phyloP scores from a whole-genome alignment of 257 asterid genomes.

The Nicotiana benthamiana region DNA sequence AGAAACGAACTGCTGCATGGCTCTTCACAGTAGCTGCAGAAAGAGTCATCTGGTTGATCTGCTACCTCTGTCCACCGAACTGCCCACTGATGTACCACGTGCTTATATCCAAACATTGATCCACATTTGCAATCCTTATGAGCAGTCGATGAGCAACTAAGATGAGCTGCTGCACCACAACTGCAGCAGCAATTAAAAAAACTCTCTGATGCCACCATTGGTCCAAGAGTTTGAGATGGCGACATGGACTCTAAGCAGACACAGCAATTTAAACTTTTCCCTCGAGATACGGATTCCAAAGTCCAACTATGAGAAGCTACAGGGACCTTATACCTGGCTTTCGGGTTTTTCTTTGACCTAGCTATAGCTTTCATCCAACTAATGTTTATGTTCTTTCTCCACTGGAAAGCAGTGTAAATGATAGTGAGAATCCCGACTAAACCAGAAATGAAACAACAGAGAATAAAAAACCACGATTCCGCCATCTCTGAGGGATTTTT shows the following conservation, averaged over 20 bases:
- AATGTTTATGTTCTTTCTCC: slow-evolving; percentile 85
- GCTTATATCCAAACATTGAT: slow-evolving; percentile 65
- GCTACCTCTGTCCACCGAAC: slow-evolving; percentile 83
- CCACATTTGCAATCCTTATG: slow-evolving; percentile 81
- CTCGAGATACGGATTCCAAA: slow-evolving; percentile 72
- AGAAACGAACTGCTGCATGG: slow-evolving; percentile 84
- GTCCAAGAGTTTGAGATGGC: slow-evolving; percentile 76
- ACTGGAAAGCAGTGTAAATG: slow-evolving; percentile 72
- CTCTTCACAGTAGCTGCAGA: slow-evolving; percentile 93
- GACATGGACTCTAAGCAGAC: slow-evolving; percentile 72
- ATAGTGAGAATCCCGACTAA: slow-evolving; percentile 69
- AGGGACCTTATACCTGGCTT: slow-evolving; percentile 61
- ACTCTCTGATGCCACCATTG: slow-evolving; percentile 54
- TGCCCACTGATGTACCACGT: slow-evolving; percentile 88
- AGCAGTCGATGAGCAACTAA: slow-evolving; percentile 67
- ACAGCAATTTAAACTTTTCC: slow-evolving; percentile 73
- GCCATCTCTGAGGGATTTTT: slow-evolving; percentile 62
- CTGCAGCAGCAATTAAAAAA: slow-evolving; percentile 60
- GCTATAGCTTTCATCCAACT: slow-evolving; percentile 96
- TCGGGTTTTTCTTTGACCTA: slow-evolving; percentile 85
- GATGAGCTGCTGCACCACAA: slow-evolving; percentile 88
- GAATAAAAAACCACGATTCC: slow-evolving; percentile 55
- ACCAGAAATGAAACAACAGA: slow-evolving; percentile 71
- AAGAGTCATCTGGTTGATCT: slow-evolving; percentile 83
- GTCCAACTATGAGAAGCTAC: slow-evolving; percentile 70